phyloP scores from a whole-genome alignment of 176 grass and related monocot genomes.

The Zizania latifolia region DNA sequence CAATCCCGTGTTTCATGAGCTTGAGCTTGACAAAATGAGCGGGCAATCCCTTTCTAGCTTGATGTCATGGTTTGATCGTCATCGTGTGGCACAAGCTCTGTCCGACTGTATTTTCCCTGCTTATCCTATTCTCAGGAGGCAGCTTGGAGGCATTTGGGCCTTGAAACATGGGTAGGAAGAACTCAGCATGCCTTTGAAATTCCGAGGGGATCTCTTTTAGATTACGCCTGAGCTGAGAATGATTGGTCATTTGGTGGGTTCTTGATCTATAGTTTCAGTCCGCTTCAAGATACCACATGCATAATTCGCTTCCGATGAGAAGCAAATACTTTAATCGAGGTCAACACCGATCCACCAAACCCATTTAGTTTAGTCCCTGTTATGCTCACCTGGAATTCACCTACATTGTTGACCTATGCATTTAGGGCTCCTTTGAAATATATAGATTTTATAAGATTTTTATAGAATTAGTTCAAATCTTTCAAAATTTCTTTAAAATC shows the following conservation, averaged over 20 bases:
- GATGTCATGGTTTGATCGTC: background rate
- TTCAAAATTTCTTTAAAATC: too few relatives aligned
- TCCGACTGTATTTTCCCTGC: background rate
- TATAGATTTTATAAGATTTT: too few relatives aligned
- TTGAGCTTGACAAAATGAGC: background rate
- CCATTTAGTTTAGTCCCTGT: background rate
- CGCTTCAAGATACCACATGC: background rate
- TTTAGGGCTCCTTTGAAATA: too few relatives aligned
- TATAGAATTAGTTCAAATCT: too few relatives aligned
- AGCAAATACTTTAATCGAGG: too few relatives aligned
- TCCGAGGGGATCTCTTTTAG: background rate
- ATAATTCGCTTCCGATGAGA: too few relatives aligned
- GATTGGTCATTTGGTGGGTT: background rate
- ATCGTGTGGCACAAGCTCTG: background rate
- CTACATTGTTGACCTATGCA: constrained; percentile 16
- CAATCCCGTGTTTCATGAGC: background rate
- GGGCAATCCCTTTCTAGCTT: background rate
- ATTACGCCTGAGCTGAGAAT: background rate
- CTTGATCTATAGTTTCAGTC: background rate
- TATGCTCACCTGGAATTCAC: constrained; percentile 33
- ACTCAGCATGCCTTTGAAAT: constrained; percentile 16
- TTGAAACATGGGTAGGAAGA: constrained; percentile 15
- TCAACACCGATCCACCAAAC: too few relatives aligned
- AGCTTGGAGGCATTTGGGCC: constrained; percentile 20
- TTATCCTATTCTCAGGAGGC: background rate